Base-by-base conservation (phyloP, 1,139 yeast genomes). In the Blastobotrys indianensis region DNA sequence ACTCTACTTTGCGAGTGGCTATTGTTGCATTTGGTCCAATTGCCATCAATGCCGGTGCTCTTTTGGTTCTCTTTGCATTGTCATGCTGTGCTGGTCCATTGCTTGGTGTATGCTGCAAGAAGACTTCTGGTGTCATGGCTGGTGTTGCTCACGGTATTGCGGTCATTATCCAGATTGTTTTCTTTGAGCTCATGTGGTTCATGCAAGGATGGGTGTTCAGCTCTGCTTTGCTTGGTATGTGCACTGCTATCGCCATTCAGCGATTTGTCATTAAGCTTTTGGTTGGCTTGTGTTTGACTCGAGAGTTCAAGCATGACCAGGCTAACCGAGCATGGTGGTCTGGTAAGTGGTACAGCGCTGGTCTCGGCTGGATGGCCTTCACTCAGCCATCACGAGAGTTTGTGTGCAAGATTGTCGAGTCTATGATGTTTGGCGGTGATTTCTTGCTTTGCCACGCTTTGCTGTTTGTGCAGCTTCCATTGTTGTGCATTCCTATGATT, bases 271-370 rank as follows among this genome's bases (percentile, higher is more conserved):
- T 92, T 78, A 88, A 92, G 75, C 68, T 85, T 61, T 74, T 92
- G 75, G 85, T 96, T 15, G 72, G 84, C 48, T 69, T 79, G 56
- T 72, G 82, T 70, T 77, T 92, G 66, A 90, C 98, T 45, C 83
- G 99, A 75, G 99, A 92, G 72, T 90, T 88, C 75, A 92, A 90
- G 80, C 90, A 87, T 61, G 98, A 94, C 69, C 90, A 85, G 66
- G 77, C 98, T 38, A 92, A 92, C 73, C 83, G 95, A 60, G 97
- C 98, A 28, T 92, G 94, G 92, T 92, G 99, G 99, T 85, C 95
- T 52, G 99, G 99, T 77, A 90, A 90, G 70, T 92, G 99, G 99
- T 87, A 90, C 69, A 90, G 94, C 53, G 75, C 87, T 54, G 94
- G 95, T 63, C 73, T 92, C 72, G 98, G 98, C 53, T 83, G 85